Base-by-base conservation (phyloP, 1,284 basidiomycete genomes). In the Apiotrichum gamsii region DNA sequence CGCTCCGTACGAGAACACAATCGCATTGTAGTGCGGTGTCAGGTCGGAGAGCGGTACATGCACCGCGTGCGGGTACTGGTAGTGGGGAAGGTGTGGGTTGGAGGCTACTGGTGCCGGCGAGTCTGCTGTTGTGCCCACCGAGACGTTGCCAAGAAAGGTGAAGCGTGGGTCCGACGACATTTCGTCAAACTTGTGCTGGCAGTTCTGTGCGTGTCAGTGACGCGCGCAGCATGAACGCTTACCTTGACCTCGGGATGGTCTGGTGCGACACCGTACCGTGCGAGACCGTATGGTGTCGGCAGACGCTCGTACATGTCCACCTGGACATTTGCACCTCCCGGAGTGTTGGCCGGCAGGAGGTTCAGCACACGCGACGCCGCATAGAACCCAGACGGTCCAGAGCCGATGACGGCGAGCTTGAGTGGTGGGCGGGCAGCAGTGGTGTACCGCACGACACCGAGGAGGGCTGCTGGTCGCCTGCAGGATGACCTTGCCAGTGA, bases 171-270 rank as follows among this genome's bases (percentile, higher is more conserved):
- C 90, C 13, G 68, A 55, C 0, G 87, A 83, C 34, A 74, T 61
- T 24, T 78, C 76, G 62, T 91, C 88, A 59, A 98, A 99, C 72
- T 95, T 97, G 74, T 95, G 82, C 36, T 87, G 90, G 72, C 93
- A 96, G 69, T 99, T 99, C 91, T 96, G 58, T 28, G 40, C 38
- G 15, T n/a, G 33, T 21, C 18, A 36, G 43, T 30, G n/a, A n/a
- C n/a, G n/a, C n/a, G n/a, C n/a, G n/a, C n/a, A n/a, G n/a, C n/a
- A n/a, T n/a, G n/a, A n/a, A n/a, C 34, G 72, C 79, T 44, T 62
- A 85, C 90, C 80, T 96, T 98, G 65, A 98, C 94, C 75, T 98
- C 94, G 1, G 94, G 91, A 72, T 99, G 95, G 74, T 98, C 95
- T 32, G 95, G 94, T 9, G 95, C 95, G 8, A 99, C 95, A 1